Base-by-base conservation (phyloP, 2,329 filamentous ascomycete genomes). In the Fusarium nurragi region DNA sequence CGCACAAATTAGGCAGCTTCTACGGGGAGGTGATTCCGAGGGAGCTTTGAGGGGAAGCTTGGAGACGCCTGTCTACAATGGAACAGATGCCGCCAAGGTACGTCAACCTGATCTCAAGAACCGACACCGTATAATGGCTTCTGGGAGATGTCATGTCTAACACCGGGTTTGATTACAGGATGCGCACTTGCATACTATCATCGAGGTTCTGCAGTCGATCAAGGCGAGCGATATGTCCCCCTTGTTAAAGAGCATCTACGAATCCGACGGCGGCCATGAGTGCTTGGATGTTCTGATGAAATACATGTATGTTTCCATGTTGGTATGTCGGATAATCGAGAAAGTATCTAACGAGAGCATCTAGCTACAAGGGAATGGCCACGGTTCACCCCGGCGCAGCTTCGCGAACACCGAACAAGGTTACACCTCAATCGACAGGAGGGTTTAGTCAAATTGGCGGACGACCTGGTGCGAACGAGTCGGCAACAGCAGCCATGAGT, bases 221-320 rank as follows among this genome's bases (percentile, higher is more conserved):
- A 94, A 97, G 77, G 93, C 95, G 74, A 91, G 91, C 71, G 95
- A 99, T 71, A 98, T 98, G 92, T 93, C 89, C 65, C 91, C 92
- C 14, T 88, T 98, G 73, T 83, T 99, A 69, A 88, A 90, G 79
- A 87, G 89, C 56, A 90, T 98, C 73, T 93, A 95, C 80, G 83
- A 82, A 59, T 88, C 89, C 12, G 87, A 91, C 47, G 91, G 91
- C 62, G 95, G 95, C 25, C 88, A 87, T 62, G 95, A 98, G 79
- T 85, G 91, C 61, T 81, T 97, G 69, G 95, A 99, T 77, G 93
- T 94, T 48, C 81, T 99, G 77, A 97, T 97, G 92, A 99, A 99
- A 83, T 99, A 97, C 80, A 83, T 97, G 88, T 97, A 87, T 74
- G 90, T 83, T 37, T 23, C 43, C 14, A 32, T 32, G 37, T 16